Percentiles rank a stretch among this genome's conserved stretches.
Conservation (phyloP, 495 filamentous ascomycete genomes). For the Durotheca rogersii region DNA sequence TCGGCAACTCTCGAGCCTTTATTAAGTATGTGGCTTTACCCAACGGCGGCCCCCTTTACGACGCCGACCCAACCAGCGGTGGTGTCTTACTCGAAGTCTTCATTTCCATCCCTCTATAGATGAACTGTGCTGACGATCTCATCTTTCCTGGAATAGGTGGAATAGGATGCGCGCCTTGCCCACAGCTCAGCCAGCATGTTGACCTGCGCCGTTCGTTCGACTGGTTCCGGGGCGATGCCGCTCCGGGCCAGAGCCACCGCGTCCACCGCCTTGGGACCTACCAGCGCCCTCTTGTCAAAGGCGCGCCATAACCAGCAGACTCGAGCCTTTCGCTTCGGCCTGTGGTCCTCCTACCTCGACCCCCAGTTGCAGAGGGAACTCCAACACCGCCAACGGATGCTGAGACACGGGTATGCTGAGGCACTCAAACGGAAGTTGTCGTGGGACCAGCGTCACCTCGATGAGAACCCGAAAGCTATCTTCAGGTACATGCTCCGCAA, state of each 20-base stretch:
- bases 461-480: conserved; percentile 30
- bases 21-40: conserved; percentile 10
- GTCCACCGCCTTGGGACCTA: conserved; percentile 19
- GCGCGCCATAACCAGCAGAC: conserved; percentile 38
- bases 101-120: background rate
- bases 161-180: conserved; percentile 18
- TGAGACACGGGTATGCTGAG: conserved; percentile 46
- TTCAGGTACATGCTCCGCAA: conserved; percentile 40
- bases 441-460: conserved; percentile 40
- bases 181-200: conserved; percentile 38
- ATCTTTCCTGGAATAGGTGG: background rate
- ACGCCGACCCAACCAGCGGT: conserved; percentile 4
- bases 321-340: conserved; percentile 48
- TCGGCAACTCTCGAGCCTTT: conserved; percentile 20
- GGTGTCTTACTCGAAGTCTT: conserved; percentile 7
- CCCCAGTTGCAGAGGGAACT: conserved; percentile 40
- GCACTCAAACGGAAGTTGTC: conserved; percentile 36
- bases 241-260: conserved; percentile 24
- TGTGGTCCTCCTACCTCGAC: conserved; percentile 46
- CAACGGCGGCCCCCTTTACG: background rate
- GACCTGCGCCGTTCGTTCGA: conserved; percentile 31
- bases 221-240: conserved; percentile 35
- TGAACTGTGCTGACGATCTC: conserved; percentile 5
- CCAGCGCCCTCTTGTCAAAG: conserved; percentile 14
- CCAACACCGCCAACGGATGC: conserved; percentile 39